Evolutionary conservation across 352 stramenopile genomes (phyloP).

Genomic region (Phytophthora lateralis): DNA sequence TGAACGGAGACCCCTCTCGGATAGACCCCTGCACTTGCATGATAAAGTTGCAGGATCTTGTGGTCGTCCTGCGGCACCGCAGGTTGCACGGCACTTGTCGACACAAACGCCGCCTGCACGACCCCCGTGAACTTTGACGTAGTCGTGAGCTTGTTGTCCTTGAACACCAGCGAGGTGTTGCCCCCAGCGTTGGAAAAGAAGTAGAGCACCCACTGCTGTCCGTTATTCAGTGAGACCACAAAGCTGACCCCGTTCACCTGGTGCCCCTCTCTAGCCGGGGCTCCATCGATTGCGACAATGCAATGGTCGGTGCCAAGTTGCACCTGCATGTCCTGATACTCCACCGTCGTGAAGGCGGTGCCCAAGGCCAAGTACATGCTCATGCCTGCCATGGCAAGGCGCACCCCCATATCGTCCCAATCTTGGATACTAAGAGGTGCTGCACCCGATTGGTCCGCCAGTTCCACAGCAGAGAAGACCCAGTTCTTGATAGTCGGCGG

Average conservation of each 20-base stretch:
- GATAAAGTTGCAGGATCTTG: slow-evolving; percentile 65
- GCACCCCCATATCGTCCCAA: slow-evolving; percentile 82
- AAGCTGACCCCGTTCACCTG: slow-evolving; percentile 52
- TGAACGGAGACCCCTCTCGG: slow-evolving; percentile 28
- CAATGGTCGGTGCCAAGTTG: slow-evolving; percentile 66
- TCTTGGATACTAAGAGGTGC: slow-evolving; percentile 51
- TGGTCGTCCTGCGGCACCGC: slow-evolving; percentile 29
- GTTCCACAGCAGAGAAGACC: slow-evolving; percentile 67
- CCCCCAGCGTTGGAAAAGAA: slow-evolving; percentile 46
- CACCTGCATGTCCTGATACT: slow-evolving; percentile 72
- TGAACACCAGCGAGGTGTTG: slow-evolving; percentile 39
- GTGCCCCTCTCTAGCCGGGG: slow-evolving; percentile 37
- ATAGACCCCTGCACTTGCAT: slow-evolving; percentile 61
- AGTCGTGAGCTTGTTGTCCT: slow-evolving; percentile 61
- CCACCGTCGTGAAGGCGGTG: slow-evolving; percentile 78
- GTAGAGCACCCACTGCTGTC: slow-evolving; percentile 75
- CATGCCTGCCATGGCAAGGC: slow-evolving; percentile 49
- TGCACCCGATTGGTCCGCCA: slow-evolving; percentile 19
- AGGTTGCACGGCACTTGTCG: slow-evolving; percentile 37
- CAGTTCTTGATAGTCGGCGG: slow-evolving; percentile 76
- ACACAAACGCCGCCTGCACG: slow-evolving; percentile 70
- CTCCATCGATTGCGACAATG: slow-evolving; percentile 63
- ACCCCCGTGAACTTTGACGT: slow-evolving; percentile 60
- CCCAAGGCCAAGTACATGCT: slow-evolving; percentile 70
- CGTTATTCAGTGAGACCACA: slow-evolving; percentile 76